A percentile compares a stretch with the other conserved stretches of the same genome.
Conservation (phyloP, 192 early-diverging fungal species). For the Coemansia sp. region DNA sequence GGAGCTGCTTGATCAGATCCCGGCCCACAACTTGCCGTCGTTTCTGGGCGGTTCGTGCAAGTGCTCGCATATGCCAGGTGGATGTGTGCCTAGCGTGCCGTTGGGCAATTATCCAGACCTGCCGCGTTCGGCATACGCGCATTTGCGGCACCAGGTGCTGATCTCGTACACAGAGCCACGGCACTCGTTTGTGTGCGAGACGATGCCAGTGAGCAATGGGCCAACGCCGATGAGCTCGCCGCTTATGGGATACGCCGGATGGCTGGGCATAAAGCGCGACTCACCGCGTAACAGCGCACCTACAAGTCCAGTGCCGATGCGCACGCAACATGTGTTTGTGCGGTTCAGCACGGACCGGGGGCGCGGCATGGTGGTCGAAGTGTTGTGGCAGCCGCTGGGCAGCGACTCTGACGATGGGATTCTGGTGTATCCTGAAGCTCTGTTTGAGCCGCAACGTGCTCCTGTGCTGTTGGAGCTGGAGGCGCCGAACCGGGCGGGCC, state of each 20-base stretch:
- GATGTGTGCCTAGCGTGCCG: constrained; percentile 54
- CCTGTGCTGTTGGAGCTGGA: constrained; percentile 50
- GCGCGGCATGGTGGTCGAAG: constrained; percentile 49
- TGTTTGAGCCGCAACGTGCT: constrained; percentile 51
- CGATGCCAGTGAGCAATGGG: constrained; percentile 13
- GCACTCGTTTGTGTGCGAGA: constrained; percentile 39
- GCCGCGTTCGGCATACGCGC: constrained; percentile 39
- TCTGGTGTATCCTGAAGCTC: constrained; percentile 42
- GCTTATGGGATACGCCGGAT: constrained; percentile 31
- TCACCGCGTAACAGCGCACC: constrained; percentile 14
- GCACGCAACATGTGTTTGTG: constrained; percentile 28
- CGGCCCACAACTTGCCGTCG: constrained; percentile 64
- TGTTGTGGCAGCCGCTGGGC: constrained; percentile 30
- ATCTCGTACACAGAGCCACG: constrained; percentile 36
- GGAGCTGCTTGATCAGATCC: constrained; percentile 63
- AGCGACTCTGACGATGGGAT: constrained; percentile 14
- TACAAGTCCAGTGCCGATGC: background rate
- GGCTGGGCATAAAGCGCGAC: constrained; percentile 45
- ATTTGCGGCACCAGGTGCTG: constrained; percentile 36
- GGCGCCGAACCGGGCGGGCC: constrained; percentile 38
- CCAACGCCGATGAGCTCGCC: constrained; percentile 39
- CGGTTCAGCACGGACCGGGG: constrained; percentile 47
- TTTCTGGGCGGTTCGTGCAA: constrained; percentile 73
- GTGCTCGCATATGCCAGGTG: constrained; percentile 74
- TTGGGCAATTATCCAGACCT: constrained; percentile 43